A percentile compares a stretch with the other conserved stretches of the same genome.
Conservation (phyloP, 768 basidiomycete genomes). For the Asterophora parasitica region DNA sequence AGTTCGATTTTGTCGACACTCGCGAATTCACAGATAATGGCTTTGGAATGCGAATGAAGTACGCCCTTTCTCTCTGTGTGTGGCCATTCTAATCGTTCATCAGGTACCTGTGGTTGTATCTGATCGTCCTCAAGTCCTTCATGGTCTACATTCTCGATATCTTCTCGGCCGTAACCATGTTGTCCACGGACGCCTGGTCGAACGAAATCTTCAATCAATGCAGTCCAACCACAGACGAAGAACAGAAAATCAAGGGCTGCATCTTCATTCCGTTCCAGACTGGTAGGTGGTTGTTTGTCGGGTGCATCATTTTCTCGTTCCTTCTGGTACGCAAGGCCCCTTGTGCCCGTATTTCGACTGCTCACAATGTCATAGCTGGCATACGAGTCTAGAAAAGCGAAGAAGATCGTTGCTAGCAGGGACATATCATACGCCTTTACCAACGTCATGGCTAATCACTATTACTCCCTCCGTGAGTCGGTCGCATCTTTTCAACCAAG, state of each 20-base stretch:
- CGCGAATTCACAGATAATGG: slow-evolving; percentile 88
- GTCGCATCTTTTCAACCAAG: neutral
- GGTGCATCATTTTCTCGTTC: slow-evolving; percentile 98
- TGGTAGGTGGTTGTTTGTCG: slow-evolving; percentile 95
- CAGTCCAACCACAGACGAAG: neutral
- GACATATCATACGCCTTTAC: slow-evolving; percentile 99
- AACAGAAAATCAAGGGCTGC: slow-evolving; percentile 47
- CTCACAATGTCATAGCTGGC: slow-evolving; percentile 50
- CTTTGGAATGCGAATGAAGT: slow-evolving; percentile 86
- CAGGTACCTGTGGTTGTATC: slow-evolving; percentile 91
- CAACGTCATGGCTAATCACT: slow-evolving; percentile 94
- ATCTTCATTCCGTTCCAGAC: slow-evolving; percentile 83
- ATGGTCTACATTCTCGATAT: slow-evolving; percentile 97
- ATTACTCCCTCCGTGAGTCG: slow-evolving; percentile 86
- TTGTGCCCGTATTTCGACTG: slow-evolving; percentile 4
- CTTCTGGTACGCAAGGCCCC: slow-evolving; percentile 58
- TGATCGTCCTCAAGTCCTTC: slow-evolving; percentile 92
- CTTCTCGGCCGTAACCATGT: slow-evolving; percentile 95
- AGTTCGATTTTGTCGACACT: slow-evolving; percentile 98
- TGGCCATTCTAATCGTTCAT: neutral
- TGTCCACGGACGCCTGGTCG: slow-evolving; percentile 85
- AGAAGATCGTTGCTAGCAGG: slow-evolving; percentile 90
- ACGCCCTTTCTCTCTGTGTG: slow-evolving; percentile 20
- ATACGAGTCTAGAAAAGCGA: slow-evolving; percentile 88
- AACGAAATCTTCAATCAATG: slow-evolving; percentile 87